Evolutionary conservation across 176 grass and related monocot genomes (phyloP).

Genomic region (Paspalum notatum): DNA sequence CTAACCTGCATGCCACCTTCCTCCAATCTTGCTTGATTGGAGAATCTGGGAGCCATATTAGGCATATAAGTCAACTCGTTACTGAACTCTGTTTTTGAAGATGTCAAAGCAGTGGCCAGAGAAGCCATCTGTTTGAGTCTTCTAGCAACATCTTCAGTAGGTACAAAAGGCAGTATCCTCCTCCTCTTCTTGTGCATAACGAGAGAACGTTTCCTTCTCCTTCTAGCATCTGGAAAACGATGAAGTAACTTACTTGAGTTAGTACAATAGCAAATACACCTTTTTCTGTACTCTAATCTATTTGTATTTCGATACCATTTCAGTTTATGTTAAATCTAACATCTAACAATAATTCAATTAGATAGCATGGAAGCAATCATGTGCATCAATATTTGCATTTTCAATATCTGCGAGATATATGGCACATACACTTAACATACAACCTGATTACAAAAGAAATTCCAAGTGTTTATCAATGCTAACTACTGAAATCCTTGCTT

Average conservation of each 20-base stretch:
- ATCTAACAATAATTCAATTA: background rate
- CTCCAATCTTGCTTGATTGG: conserved; percentile 70
- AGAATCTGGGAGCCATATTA: conserved; percentile 61
- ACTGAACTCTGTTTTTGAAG: conserved; percentile 69
- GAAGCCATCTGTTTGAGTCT: conserved; percentile 83
- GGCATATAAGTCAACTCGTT: conserved; percentile 76
- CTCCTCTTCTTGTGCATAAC: conserved; percentile 84
- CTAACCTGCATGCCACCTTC: conserved; percentile 92
- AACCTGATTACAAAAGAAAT: background rate
- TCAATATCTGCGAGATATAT: conserved; percentile 14
- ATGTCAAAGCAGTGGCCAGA: conserved; percentile 74
- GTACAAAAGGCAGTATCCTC: conserved; percentile 74
- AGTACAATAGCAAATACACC: background rate
- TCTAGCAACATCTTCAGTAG: conserved; percentile 56
- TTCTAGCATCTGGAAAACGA: conserved; percentile 59
- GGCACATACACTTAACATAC: background rate
- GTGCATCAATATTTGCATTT: background rate
- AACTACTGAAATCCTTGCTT: background rate
- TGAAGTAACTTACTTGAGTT: conserved; percentile 19
- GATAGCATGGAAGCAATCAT: background rate
- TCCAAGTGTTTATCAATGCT: background rate
- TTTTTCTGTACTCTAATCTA: background rate
- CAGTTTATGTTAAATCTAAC: background rate
- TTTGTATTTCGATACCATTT: background rate
- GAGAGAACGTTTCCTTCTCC: conserved; percentile 63